Evolutionary conservation across 371 early-diverging fungal genomes (phyloP), one percentile per base, ranked within the genome.

Genomic region (Batkoa obscura): DNA sequence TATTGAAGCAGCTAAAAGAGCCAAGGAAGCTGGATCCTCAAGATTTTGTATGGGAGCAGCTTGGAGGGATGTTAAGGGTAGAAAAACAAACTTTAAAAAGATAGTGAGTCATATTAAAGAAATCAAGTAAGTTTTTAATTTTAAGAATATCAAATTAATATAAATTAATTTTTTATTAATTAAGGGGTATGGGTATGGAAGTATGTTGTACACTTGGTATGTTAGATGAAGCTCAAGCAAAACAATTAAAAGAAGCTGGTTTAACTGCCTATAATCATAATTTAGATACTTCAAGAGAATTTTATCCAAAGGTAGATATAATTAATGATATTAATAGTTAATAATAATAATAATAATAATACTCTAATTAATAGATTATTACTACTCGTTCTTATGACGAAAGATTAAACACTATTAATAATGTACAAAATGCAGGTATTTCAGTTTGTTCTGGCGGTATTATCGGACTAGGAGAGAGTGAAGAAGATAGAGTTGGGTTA

Each of bases 221-320:
- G 88, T 71, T 88, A 68, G 74, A 79, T 63, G 77, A 76, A 42
- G 74, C 69, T 12, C 86, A 86, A 66, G 86, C 86, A 31, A 73
- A 76, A 59, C 72, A 74, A 59, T 73, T 88, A 52, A 86, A 86
- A 67, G 79, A 84, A 33, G 86, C 88, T 41, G 88, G 88, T 37
- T 66, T 88, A 64, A 85, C 86, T n/a, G 88, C 88, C n/a, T 88
- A 88, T 70, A 88, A 88, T 71, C 88, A 88, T 68, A 88, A 88
- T 62, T 70, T 87, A 60, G 88, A 88, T 66, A 88, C 88, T 17
- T 81, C 81, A 6, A 77, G 84, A 59, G 88, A 85, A 66, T 81
- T 72, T 65, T 88, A 88, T 60, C 81, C 86, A 60, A 86, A 82
- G 45, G 45, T 45, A 45, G 1, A 45, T 5, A 5, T 45, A 15